These are phyloP conservation scores for Myxozyma mucilagina DNA, from an alignment of 805 yeast genomes.

Conservation along the genomic window DNA sequence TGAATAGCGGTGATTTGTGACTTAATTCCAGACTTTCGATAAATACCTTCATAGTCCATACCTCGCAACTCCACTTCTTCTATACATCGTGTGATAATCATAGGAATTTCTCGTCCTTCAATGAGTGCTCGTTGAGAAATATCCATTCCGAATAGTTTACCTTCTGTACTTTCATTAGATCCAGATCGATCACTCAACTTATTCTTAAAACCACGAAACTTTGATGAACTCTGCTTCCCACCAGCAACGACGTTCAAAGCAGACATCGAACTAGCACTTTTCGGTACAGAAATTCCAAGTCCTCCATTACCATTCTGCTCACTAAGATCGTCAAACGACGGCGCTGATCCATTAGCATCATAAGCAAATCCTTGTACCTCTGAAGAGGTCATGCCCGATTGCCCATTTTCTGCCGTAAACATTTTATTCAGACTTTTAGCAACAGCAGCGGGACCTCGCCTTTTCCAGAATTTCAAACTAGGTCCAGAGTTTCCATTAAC, in stretches of 20 bases:
- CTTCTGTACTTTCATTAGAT: neutral
- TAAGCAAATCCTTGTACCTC: neutral
- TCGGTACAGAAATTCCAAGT: constrained; percentile 14
- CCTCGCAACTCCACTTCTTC: constrained; percentile 78
- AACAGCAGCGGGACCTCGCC: constrained; percentile 43
- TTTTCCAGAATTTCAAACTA: constrained; percentile 37
- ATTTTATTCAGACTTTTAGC: constrained; percentile 40
- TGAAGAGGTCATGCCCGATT: neutral
- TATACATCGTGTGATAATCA: constrained; percentile 68
- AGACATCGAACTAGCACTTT: constrained; percentile 33
- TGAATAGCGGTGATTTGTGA: constrained; percentile 57
- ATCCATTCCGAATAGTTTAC: constrained; percentile 46
- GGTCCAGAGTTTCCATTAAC: neutral
- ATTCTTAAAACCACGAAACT: constrained; percentile 17
- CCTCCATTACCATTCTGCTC: constrained; percentile 4
- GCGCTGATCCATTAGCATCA: neutral
- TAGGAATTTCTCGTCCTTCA: constrained; percentile 68
- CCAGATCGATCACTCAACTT: neutral
- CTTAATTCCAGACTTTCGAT: constrained; percentile 83
- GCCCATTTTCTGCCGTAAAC: constrained; percentile 33
- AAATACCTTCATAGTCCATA: constrained; percentile 78
- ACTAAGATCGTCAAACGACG: neutral
- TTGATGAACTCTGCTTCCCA: neutral
- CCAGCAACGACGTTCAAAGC: constrained; percentile 30
- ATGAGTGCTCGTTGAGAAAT: constrained; percentile 61